Percentiles rank a stretch among this genome's conserved stretches.
Conservation (phyloP, 148 eudicot genomes). For the Persicaria maculosa region DNA sequence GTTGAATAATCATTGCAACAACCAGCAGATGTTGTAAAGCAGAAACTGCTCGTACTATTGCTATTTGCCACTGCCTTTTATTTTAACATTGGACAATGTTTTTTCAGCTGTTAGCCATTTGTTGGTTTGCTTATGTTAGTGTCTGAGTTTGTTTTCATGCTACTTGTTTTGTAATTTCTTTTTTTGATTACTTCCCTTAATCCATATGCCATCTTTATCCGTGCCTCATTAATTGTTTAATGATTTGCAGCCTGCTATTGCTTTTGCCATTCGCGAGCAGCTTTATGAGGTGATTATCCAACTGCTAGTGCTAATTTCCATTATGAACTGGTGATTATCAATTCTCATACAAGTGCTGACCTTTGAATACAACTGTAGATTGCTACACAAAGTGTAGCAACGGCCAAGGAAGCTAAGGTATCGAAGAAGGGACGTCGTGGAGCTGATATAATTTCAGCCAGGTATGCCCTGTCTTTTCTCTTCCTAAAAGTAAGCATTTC, state of each 20-base stretch:
- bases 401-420: conserved; percentile 67
- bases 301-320: neutral
- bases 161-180: neutral
- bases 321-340: conserved; percentile 1
- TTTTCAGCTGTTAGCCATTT: neutral
- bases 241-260: conserved; percentile 84
- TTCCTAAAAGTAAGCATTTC: neutral
- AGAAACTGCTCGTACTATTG: neutral
- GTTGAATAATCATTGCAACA: neutral
- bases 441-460: conserved; percentile 47
- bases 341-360: neutral
- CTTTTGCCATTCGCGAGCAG: conserved; percentile 90
- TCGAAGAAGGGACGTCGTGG: conserved; percentile 81
- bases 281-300: conserved; percentile 68
- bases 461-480: conserved; percentile 31
- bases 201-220: neutral
- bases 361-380: conserved; percentile 38
- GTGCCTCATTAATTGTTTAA: conserved; percentile 1
- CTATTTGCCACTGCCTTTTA: neutral
- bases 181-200: neutral
- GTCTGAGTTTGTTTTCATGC: neutral
- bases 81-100: neutral
- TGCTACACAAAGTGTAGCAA: conserved; percentile 79
- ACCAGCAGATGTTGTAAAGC: neutral
- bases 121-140: neutral